Base-by-base conservation (phyloP, 2,329 filamentous ascomycete species). In the Graphiopsis chlorocephala region DNA sequence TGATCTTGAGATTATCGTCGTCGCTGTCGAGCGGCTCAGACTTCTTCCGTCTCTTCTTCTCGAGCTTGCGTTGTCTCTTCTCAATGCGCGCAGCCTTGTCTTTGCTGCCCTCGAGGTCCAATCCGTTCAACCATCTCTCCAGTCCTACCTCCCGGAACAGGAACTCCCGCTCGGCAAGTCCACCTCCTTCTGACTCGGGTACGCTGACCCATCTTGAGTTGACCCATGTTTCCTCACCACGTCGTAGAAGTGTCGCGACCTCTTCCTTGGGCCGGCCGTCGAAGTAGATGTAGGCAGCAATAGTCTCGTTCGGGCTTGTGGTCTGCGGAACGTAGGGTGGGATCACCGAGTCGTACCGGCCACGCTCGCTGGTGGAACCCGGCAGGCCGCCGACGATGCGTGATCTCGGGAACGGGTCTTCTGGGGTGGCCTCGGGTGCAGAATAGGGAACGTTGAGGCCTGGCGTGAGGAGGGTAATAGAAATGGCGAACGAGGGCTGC, bases 211-310 rank as follows among this genome's bases (percentile, higher is more conserved):
- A 99, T 72, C 95, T 86, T 64, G 93, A 97, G 75, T 98, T 99
- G 26, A 99, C 96, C 95, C 95, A 99, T 1, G 95, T 99, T 80
- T 99, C 95, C 76, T 98, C 95, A 26, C 95, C 94, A 14, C 93
- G 90, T 63, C 95, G 86, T 61, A 99, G 83, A 64, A 99, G 82
- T 14, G 95, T 99, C 61, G 95, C 95, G 3, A 99, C 96, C 80
- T 99, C 95, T 77, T 99, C 95, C 78, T 99, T 99, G 66, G 87
- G 86, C 68, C 95, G 85, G 20, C 95, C 95, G 78, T 99, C 95
- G 75, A 99, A 99, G 81, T 99, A 99, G 72, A 99, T 98, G 78
- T 99, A 99, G 42, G 94, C 95, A 33, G 95, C 95, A 72, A 99
- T 94, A 15, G 95, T 99, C 81, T 99, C 95, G 78, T 97, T 97